Conservation (phyloP, 2,329 filamentous ascomycete species). For the Colletotrichum sp. region DNA sequence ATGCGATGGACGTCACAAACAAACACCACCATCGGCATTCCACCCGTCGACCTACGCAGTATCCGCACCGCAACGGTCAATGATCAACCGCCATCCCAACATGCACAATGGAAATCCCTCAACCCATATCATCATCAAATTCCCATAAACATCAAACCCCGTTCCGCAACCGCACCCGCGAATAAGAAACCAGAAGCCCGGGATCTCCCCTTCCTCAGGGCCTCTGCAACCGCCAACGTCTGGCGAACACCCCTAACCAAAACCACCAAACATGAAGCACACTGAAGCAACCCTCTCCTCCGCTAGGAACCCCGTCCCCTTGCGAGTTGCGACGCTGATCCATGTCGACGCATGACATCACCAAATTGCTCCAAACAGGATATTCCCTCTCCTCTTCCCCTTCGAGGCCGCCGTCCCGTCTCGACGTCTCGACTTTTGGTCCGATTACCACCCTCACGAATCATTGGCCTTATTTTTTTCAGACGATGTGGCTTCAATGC, state of each 20-base stretch:
- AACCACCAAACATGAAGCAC: conserved; percentile 10
- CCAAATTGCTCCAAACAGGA: not conserved
- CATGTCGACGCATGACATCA: not conserved
- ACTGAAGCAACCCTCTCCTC: not conserved
- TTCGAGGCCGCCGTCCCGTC: not conserved
- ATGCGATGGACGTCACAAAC: not conserved
- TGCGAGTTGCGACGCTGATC: not conserved
- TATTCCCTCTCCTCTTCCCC: not conserved
- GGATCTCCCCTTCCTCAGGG: not conserved
- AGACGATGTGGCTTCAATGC: not conserved
- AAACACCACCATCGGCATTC: not conserved
- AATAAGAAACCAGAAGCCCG: not conserved
- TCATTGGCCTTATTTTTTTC: not conserved
- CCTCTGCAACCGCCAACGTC: not conserved
- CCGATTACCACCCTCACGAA: not conserved
- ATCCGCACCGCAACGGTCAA: not conserved
- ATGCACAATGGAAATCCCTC: not conserved
- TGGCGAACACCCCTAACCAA: conserved; percentile 1
- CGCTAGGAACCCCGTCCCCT: not conserved
- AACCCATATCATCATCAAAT: not conserved
- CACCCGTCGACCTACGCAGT: not conserved
- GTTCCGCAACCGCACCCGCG: not conserved
- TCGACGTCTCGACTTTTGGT: not conserved
- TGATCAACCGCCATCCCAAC: not conserved
- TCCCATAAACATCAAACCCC: not conserved